phyloP scores from a whole-genome alignment of 371 early-diverging fungal genomes.

The Mucor saturninus region DNA sequence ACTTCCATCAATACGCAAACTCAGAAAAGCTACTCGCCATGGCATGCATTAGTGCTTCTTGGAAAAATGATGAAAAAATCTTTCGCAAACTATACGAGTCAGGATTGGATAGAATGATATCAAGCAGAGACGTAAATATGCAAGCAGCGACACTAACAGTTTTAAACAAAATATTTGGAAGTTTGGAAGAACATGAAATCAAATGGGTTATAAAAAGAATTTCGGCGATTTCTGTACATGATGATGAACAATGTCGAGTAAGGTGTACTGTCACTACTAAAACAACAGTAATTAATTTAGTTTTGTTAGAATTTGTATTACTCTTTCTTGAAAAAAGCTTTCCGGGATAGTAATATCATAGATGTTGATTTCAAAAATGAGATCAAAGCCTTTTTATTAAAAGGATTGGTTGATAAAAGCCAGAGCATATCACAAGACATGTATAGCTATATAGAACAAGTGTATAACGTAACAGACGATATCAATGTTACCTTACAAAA shows the following conservation, averaged over 20 bases:
- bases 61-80: slow-evolving; percentile 50
- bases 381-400: slow-evolving; percentile 12
- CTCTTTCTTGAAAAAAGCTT: slow-evolving; percentile 26
- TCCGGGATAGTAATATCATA: background rate
- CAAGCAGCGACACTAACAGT: slow-evolving; percentile 61
- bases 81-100: slow-evolving; percentile 54
- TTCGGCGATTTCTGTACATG: slow-evolving; percentile 42
- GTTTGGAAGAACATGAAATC: slow-evolving; percentile 44
- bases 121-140: slow-evolving; percentile 3
- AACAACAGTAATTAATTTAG: background rate
- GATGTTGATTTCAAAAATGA: background rate
- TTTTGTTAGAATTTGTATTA: slow-evolving; percentile 38
- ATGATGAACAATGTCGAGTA: slow-evolving; percentile 57
- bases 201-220: slow-evolving; percentile 44
- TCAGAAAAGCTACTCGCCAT: slow-evolving; percentile 51
- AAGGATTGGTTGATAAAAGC: slow-evolving; percentile 62
- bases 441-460: slow-evolving; percentile 52
- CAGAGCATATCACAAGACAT: slow-evolving; percentile 56
- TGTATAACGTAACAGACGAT: slow-evolving; percentile 37
- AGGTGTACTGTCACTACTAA: slow-evolving; percentile 3
- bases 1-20: slow-evolving; percentile 40
- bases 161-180: slow-evolving; percentile 49
- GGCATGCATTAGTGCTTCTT: slow-evolving; percentile 58
- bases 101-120: slow-evolving; percentile 37
- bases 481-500: slow-evolving; percentile 48